Conservation (phyloP, 495 filamentous ascomycete species). For the Cercophora newfieldiana region DNA sequence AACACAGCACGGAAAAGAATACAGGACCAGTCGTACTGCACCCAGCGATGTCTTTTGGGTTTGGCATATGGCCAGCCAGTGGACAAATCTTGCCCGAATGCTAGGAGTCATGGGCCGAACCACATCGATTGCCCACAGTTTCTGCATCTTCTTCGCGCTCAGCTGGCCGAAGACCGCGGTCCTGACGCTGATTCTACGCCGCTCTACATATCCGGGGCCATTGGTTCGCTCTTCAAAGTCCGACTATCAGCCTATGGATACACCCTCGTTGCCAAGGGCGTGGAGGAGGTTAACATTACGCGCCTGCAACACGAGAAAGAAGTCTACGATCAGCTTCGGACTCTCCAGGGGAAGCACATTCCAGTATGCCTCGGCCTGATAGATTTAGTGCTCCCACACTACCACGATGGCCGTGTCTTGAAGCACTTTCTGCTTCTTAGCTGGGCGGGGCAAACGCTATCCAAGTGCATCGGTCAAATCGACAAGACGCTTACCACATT, state of each 20-base stretch:
- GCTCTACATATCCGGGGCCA: slow-evolving; percentile 39
- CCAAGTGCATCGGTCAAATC: slow-evolving; percentile 13
- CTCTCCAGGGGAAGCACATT: slow-evolving; percentile 38
- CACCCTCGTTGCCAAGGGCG: slow-evolving; percentile 50
- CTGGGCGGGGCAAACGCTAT: slow-evolving; percentile 31
- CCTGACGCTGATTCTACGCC: slow-evolving; percentile 43
- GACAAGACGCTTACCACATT: slow-evolving; percentile 10
- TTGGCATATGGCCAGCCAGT: slow-evolving; percentile 34
- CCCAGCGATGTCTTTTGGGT: slow-evolving; percentile 44
- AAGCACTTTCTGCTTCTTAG: slow-evolving; percentile 38
- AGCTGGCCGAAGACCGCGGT: too few species aligned
- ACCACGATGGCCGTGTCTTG: slow-evolving; percentile 30
- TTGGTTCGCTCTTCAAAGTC: slow-evolving; percentile 46
- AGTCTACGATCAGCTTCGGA: slow-evolving; percentile 34
- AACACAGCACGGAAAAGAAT: slow-evolving; percentile 19
- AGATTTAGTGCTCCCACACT: slow-evolving; percentile 31
- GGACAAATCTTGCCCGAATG: slow-evolving; percentile 46
- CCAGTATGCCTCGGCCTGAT: slow-evolving; percentile 42
- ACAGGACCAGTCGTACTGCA: slow-evolving; percentile 42
- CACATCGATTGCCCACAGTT: slow-evolving; percentile 29
- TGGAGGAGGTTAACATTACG: slow-evolving; percentile 17
- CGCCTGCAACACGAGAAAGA: slow-evolving; percentile 35
- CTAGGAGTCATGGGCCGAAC: slow-evolving; percentile 29
- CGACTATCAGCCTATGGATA: slow-evolving; percentile 49
- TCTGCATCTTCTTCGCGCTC: slow-evolving; percentile 28